Evolutionary conservation across 345 rosid species (phyloP).

Genomic region (Lagerstroemia speciosa): DNA sequence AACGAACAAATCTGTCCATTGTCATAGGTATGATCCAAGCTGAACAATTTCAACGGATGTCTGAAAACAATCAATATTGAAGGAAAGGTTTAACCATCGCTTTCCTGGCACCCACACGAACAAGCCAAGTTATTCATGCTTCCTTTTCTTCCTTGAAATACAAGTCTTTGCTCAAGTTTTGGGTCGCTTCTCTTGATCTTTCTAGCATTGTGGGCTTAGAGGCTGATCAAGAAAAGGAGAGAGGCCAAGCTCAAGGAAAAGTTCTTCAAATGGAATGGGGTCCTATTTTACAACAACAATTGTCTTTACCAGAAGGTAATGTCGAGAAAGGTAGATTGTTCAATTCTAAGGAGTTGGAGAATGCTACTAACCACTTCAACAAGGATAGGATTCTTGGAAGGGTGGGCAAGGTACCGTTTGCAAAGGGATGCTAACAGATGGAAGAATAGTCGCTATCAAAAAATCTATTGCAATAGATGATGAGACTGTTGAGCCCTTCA

Average conservation of each 20-base stretch:
- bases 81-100: neutral
- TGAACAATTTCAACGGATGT: neutral
- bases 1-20: neutral
- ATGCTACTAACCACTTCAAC: conserved; percentile 9
- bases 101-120: too few species aligned
- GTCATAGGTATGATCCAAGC: neutral
- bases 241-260: conserved; percentile 8
- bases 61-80: too few species aligned
- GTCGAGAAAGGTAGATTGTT: conserved; percentile 10
- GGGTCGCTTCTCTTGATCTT: conserved; percentile 4
- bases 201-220: neutral
- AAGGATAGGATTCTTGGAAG: conserved; percentile 5
- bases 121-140: too few species aligned
- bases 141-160: neutral
- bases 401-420: neutral
- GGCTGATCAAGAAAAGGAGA: conserved; percentile 2
- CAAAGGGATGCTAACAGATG: conserved; percentile 1
- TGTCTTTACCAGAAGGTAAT: conserved; percentile 5
- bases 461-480: neutral
- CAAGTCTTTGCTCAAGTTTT: conserved; percentile 1
- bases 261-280: conserved; percentile 13
- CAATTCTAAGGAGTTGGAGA: conserved; percentile 5
- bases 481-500: neutral
- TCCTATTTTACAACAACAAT: conserved; percentile 8
- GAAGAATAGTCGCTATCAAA: conserved; percentile 4